Evolutionary conservation across 805 yeast species (phyloP).

Genomic region (Hanseniaspora taiwanica): DNA sequence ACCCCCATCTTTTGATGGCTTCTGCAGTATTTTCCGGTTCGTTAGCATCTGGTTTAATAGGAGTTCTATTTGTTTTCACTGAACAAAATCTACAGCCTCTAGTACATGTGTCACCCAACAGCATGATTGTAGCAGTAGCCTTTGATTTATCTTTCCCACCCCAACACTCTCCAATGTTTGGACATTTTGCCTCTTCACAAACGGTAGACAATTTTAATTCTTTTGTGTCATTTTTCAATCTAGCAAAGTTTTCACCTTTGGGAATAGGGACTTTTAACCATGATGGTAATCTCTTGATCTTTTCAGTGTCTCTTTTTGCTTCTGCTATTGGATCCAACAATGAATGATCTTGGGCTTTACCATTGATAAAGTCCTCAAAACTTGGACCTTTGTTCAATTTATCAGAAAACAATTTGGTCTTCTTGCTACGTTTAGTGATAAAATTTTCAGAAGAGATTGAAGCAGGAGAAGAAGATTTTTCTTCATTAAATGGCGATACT

Average conservation of each 20-base stretch:
- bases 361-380: conserved; percentile 80
- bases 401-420: conserved; percentile 56
- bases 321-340: conserved; percentile 61
- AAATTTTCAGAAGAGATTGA: neutral
- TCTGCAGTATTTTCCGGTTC: conserved; percentile 98
- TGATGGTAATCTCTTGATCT: conserved; percentile 63
- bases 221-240: conserved; percentile 71
- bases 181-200: conserved; percentile 98
- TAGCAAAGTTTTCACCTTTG: conserved; percentile 76
- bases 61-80: conserved; percentile 82
- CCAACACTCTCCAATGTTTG: conserved; percentile 99
- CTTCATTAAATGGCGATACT: neutral
- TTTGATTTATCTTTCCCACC: conserved; percentile 72
- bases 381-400: conserved; percentile 74
- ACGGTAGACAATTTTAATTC: conserved; percentile 88
- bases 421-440: conserved; percentile 30
- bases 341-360: conserved; percentile 53
- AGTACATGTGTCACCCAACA: conserved; percentile 97
- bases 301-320: conserved; percentile 46
- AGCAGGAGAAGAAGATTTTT: neutral
- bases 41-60: conserved; percentile 82
- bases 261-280: conserved; percentile 97
- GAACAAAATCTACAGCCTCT: conserved; percentile 98
- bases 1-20: conserved; percentile 94
- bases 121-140: conserved; percentile 92